phyloP scores from a whole-genome alignment of 2,329 filamentous ascomycete genomes.

The Cladosporium oxysporum region DNA sequence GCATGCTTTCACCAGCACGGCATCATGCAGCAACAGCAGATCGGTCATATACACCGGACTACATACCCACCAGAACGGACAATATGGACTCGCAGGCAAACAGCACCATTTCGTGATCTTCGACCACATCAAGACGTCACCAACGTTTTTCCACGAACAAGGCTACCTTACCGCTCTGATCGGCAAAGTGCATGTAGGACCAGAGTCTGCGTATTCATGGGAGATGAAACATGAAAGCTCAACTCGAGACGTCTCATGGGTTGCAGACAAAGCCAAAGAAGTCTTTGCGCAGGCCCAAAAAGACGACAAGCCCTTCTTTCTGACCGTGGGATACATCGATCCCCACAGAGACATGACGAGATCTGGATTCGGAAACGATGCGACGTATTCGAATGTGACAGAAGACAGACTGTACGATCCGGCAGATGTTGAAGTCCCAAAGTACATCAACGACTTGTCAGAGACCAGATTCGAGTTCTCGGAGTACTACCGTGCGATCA shows the following conservation, averaged over 20 bases:
- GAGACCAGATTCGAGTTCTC: conserved; percentile 47
- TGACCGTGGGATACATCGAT: conserved; percentile 52
- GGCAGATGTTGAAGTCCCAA: background rate
- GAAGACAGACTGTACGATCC: background rate
- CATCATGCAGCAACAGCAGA: conserved; percentile 52
- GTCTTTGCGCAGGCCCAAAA: conserved; percentile 43
- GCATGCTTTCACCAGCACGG: conserved; percentile 48
- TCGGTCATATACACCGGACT: conserved; percentile 53
- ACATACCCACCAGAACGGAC: conserved; percentile 52
- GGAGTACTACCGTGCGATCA: conserved; percentile 44
- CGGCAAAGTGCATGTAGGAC: conserved; percentile 54
- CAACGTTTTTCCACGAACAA: conserved; percentile 40
- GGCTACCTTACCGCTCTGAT: conserved; percentile 52
- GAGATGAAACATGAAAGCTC: conserved; percentile 43
- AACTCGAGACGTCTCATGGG: conserved; percentile 47
- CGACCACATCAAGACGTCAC: conserved; percentile 47
- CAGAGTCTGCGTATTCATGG: conserved; percentile 46
- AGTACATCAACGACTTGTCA: conserved; percentile 45
- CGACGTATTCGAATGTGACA: conserved; percentile 22
- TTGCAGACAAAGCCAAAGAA: conserved; percentile 41
- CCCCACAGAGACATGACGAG: conserved; percentile 48
- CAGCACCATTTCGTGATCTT: conserved; percentile 49
- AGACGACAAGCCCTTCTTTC: conserved; percentile 42
- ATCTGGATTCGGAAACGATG: conserved; percentile 49
- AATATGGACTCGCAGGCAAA: conserved; percentile 47